Evolutionary conservation across 1,284 basidiomycete species (phyloP), one percentile per base, ranked within the genome.

Genomic region (Ustilago nuda): DNA sequence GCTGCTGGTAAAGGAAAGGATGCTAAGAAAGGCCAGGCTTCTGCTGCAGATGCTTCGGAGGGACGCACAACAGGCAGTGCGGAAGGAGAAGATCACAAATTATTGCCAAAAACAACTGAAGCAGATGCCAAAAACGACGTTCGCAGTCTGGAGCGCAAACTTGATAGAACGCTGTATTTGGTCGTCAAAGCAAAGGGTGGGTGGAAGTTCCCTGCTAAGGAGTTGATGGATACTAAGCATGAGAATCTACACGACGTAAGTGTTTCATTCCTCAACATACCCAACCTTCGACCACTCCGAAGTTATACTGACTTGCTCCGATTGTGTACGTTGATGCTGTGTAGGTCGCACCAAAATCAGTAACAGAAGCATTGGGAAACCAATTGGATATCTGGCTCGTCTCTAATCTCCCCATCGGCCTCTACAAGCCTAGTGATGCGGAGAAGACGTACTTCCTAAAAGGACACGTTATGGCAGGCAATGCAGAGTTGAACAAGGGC

Each of bases 101-200:
- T 71, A 11, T 51, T 82, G 56, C 77, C 82, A 33, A 72, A 83
- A 57, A 77, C 66, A 36, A 90, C 91, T 76, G 87, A 90, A 64
- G 90, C 92, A 8, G 93, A 94, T 86, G 83, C 83, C 45, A 88
- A 84, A 37, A 91, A 94, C 76, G 87, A 85, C 43, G 53, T 91
- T 54, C 90, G 90, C 85, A 93, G 92, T 82, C 87, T 98, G 79
- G 92, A 98, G 86, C 88, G 95, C 67, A 89, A 89, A 66, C 92
- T 92, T 3, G 92, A 93, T 78, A 89, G 94, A 56, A 96, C 96
- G 82, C 86, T 98, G 15, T 98, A 94, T 86, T 89, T 95, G 23
- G 84, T 98, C 57, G 88, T 97, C 17, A 89, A 91, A 77, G 88
- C 88, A 32, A 66, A 75, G 55, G 53, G 54, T 15, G 53, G 51